A percentile compares a stretch with the other conserved stretches of the same genome.
phyloP scores from a whole-genome alignment of 129 eudicot species.

The Tagetes erecta region DNA sequence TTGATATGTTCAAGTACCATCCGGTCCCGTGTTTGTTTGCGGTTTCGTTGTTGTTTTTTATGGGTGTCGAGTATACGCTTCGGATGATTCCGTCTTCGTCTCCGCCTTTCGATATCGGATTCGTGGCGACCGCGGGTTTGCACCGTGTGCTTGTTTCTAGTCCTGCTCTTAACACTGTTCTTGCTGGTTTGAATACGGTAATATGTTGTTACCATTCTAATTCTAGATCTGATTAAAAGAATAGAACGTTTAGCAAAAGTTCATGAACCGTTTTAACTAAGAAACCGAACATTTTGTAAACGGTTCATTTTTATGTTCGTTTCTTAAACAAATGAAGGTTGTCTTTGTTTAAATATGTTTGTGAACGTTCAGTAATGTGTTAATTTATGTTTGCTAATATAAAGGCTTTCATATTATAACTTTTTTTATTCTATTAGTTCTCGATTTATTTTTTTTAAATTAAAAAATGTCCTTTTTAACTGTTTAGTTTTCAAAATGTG shows the following conservation, averaged over 20 bases:
- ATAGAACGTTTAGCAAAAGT: background rate
- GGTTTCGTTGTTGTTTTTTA: slow-evolving; percentile 56
- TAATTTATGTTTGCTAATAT: too few relatives aligned
- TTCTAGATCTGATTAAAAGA: background rate
- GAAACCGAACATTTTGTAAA: too few relatives aligned
- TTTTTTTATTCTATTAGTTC: too few relatives aligned
- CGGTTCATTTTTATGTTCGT: too few relatives aligned
- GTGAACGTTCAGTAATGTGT: too few relatives aligned
- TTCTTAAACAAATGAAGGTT: too few relatives aligned
- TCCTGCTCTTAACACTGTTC: slow-evolving; percentile 69
- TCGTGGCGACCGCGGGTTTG: slow-evolving; percentile 54
- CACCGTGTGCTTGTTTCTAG: slow-evolving; percentile 57
- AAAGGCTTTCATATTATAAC: too few relatives aligned
- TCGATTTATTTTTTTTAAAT: too few relatives aligned
- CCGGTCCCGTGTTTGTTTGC: slow-evolving; percentile 66
- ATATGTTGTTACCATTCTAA: background rate
- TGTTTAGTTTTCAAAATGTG: too few relatives aligned
- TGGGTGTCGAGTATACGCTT: slow-evolving; percentile 92
- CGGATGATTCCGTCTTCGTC: slow-evolving; percentile 68
- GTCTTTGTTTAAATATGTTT: too few relatives aligned
- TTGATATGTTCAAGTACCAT: slow-evolving; percentile 53
- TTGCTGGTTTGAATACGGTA: slow-evolving; percentile 96
- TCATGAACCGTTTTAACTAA: too few relatives aligned
- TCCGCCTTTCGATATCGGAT: slow-evolving; percentile 90
- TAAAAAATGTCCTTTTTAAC: too few relatives aligned